Conservation (phyloP, 192 early-diverging fungal species). For the Pilaira anomala region DNA sequence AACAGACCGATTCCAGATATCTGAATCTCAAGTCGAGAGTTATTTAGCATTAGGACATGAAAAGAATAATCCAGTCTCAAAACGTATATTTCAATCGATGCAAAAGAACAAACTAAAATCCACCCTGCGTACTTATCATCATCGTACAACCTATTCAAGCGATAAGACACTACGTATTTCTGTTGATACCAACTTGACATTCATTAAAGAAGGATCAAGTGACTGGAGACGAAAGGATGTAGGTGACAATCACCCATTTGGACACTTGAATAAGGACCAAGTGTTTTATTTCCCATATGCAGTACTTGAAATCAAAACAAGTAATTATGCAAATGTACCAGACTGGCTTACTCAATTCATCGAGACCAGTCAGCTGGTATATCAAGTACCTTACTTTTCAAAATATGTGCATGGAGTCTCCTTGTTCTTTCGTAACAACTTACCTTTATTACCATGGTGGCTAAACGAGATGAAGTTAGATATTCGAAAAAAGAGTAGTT, state of each 20-base stretch:
- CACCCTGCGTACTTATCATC: not conserved
- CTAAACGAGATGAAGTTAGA: not conserved
- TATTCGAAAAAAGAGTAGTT: not conserved
- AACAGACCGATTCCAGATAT: not conserved
- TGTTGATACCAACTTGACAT: not conserved
- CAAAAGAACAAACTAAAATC: not conserved
- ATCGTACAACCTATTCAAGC: not conserved
- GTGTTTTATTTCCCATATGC: not conserved
- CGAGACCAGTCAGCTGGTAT: not conserved
- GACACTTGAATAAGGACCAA: not conserved
- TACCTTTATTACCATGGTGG: constrained; percentile 3
- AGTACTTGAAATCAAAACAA: not conserved
- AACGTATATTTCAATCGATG: not conserved
- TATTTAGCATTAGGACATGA: not conserved
- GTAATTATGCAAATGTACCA: not conserved
- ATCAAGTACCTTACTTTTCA: constrained; percentile 1
- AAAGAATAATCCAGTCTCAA: not conserved
- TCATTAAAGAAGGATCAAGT: not conserved
- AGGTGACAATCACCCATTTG: not conserved
- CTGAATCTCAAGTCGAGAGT: not conserved
- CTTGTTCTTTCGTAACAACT: not conserved
- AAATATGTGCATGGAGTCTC: not conserved
- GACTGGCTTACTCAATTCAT: not conserved
- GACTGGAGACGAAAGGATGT: not conserved
- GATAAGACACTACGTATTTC: not conserved